phyloP scores from a whole-genome alignment of 345 rosid species.

The Eucalyptus curtisii region DNA sequence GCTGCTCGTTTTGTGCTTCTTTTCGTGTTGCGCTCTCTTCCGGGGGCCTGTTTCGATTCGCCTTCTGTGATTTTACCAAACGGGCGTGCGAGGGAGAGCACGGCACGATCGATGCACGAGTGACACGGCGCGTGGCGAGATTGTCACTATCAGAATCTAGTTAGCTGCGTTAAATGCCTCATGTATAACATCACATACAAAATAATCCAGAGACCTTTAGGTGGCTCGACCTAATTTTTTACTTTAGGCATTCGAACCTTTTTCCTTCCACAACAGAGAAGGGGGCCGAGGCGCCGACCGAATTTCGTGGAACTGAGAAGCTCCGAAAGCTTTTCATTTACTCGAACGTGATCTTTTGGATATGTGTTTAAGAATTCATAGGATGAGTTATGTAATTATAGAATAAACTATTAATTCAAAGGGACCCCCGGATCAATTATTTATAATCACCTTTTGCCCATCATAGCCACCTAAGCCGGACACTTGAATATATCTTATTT shows the following conservation, averaged over 20 bases:
- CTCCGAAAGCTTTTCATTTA: neutral
- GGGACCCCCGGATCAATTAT: neutral
- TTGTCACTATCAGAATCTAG: neutral
- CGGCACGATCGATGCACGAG: neutral
- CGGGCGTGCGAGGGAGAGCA: neutral
- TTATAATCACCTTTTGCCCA: neutral
- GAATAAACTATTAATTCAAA: neutral
- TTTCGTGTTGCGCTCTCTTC: neutral
- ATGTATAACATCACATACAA: neutral
- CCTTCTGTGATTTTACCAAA: neutral
- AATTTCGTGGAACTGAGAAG: neutral
- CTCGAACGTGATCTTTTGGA: neutral
- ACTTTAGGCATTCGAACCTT: neutral
- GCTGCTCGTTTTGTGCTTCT: neutral
- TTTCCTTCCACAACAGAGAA: neutral
- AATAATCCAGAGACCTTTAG: neutral
- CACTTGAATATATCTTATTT: neutral
- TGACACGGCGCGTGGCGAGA: neutral
- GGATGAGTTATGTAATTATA: neutral
- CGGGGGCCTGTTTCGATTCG: neutral
- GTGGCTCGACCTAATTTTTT: neutral
- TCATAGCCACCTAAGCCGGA: neutral
- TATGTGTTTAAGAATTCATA: neutral
- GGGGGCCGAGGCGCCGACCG: neutral
- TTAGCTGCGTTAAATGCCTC: neutral